These are phyloP conservation scores for Metschnikowia orientalis DNA, from an alignment of 805 yeast genomes.

Conservation along the genomic window DNA sequence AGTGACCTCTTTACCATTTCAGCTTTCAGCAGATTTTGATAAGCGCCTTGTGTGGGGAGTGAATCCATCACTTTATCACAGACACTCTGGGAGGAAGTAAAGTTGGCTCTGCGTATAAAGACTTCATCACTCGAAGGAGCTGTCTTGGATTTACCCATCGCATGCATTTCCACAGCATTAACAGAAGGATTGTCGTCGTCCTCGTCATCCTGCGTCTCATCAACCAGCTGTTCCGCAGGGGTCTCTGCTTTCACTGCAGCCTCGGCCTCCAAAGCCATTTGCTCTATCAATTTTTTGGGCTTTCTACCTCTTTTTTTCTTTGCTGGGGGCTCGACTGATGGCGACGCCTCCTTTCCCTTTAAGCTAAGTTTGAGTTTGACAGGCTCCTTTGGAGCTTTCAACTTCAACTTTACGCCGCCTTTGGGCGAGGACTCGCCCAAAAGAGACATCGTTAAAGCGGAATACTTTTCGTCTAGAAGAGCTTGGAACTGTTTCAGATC, in stretches of 20 bases:
- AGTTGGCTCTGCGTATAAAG: constrained; percentile 16
- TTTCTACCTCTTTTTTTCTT: constrained; percentile 22
- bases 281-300: constrained; percentile 21
- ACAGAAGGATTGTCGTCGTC: constrained; percentile 6
- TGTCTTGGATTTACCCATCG: constrained; percentile 15
- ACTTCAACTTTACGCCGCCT: constrained; percentile 25
- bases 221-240: no score
- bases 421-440: constrained; percentile 13
- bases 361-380: constrained; percentile 28
- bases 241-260: constrained; percentile 9
- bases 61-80: constrained; percentile 11
- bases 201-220: constrained; percentile 9
- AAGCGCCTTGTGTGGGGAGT: constrained; percentile 9
- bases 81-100: constrained; percentile 11
- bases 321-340: constrained; percentile 14
- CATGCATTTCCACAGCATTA: constrained; percentile 14
- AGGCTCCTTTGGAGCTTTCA: constrained; percentile 23
- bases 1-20: constrained; percentile 22
- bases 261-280: constrained; percentile 13
- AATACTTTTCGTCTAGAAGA: constrained; percentile 43
- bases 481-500: constrained; percentile 63
- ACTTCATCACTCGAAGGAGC: constrained; percentile 16
- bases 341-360: constrained; percentile 15
- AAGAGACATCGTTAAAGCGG: constrained; percentile 24
- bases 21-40: constrained; percentile 20